Conservation (phyloP, 768 basidiomycete species). For the Pulveroboletus frians region DNA sequence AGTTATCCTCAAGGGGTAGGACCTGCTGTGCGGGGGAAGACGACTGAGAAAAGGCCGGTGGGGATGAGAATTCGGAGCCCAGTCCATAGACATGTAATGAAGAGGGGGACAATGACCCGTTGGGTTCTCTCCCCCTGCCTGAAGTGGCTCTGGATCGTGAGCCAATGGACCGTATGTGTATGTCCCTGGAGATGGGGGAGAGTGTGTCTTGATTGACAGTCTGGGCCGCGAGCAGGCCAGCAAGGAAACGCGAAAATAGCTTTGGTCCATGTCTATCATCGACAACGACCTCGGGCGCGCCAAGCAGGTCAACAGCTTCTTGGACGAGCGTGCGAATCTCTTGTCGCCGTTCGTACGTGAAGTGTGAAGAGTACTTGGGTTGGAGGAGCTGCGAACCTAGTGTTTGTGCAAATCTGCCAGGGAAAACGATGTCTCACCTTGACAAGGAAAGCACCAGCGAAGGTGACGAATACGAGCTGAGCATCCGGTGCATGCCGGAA, state of each 20-base stretch:
- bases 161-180: slow-evolving; percentile 17
- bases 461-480: slow-evolving; percentile 73
- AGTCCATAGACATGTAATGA: not conserved
- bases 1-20: slow-evolving; percentile 37
- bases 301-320: slow-evolving; percentile 60
- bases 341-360: slow-evolving; percentile 51
- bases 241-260: slow-evolving; percentile 75
- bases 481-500: slow-evolving; percentile 75
- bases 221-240: slow-evolving; percentile 61
- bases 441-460: slow-evolving; percentile 77
- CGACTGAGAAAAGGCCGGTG: slow-evolving; percentile 34
- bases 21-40: slow-evolving; percentile 32
- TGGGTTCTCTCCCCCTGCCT: slow-evolving; percentile 12
- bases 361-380: slow-evolving; percentile 62
- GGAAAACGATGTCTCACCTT: slow-evolving; percentile 43
- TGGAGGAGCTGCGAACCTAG: slow-evolving; percentile 55
- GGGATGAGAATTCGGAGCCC: slow-evolving; percentile 20
- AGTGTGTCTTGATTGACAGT: slow-evolving; percentile 29
- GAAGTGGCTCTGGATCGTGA: slow-evolving; percentile 8
- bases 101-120: slow-evolving; percentile 1
- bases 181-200: slow-evolving; percentile 15
- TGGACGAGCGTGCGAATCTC: slow-evolving; percentile 63
- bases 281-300: slow-evolving; percentile 64
- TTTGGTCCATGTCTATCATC: slow-evolving; percentile 81
- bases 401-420: not conserved